Conservation (phyloP, 2,329 filamentous ascomycete species). For the Hypoxylon rubiginosum region DNA sequence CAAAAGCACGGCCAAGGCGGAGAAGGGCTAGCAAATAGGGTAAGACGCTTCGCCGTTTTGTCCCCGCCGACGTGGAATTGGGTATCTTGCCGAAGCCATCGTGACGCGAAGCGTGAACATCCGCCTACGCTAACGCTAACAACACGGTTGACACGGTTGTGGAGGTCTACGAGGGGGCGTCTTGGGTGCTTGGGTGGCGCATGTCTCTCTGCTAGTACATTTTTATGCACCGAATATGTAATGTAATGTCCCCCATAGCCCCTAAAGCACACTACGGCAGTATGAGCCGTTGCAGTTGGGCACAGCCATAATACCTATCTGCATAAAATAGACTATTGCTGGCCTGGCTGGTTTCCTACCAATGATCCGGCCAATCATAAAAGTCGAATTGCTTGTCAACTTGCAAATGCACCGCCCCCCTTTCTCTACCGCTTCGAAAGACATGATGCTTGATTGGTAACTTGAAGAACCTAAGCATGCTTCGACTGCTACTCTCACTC, state of each 20-base stretch:
- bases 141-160: neutral
- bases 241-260: neutral
- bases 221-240: neutral
- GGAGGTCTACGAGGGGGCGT: no score
- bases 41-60: constrained; percentile 22
- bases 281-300: constrained; percentile 10
- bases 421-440: constrained; percentile 27
- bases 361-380: constrained; percentile 12
- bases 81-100: constrained; percentile 34
- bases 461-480: constrained; percentile 2
- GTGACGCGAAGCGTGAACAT: constrained; percentile 29
- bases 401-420: constrained; percentile 38
- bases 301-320: constrained; percentile 34
- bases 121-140: neutral
- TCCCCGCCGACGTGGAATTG: constrained; percentile 28
- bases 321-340: constrained; percentile 8
- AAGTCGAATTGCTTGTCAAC: constrained; percentile 4
- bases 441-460: constrained; percentile 26
- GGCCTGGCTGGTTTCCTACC: neutral
- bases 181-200: neutral
- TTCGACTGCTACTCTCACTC: constrained; percentile 32
- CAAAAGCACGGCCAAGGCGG: constrained; percentile 23
- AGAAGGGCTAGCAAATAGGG: constrained; percentile 27
- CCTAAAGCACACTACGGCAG: neutral
- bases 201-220: neutral